Conservation (phyloP, 2,329 filamentous ascomycete species). For the Trichoderma guizhouense region DNA sequence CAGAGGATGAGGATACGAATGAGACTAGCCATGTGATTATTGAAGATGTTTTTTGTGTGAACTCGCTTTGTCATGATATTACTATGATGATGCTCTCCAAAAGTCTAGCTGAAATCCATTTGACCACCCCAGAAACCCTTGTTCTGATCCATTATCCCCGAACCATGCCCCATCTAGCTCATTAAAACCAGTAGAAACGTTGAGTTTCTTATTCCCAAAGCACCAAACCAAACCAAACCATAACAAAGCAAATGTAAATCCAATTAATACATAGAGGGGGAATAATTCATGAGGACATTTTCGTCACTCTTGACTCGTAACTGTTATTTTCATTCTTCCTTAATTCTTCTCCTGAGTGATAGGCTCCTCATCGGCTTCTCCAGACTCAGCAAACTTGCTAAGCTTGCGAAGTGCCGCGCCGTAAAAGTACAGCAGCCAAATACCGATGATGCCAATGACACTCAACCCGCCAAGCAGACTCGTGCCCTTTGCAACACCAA, state of each 20-base stretch:
- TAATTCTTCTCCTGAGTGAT: not conserved
- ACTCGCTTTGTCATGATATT: not conserved
- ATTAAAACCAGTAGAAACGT: not conserved
- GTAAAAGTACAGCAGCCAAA: conserved; percentile 57
- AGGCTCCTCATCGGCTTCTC: not conserved
- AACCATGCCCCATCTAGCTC: not conserved
- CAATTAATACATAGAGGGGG: not conserved
- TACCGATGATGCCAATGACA: conserved; percentile 53
- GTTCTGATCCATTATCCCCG: not conserved
- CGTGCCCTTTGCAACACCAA: conserved; percentile 57
- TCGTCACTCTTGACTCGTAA: not conserved
- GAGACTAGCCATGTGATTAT: not conserved
- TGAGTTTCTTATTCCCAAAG: not conserved
- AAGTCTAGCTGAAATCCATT: not conserved
- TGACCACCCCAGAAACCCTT: not conserved
- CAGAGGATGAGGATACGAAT: not conserved
- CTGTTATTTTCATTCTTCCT: not conserved
- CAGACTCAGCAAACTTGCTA: conserved; percentile 51
- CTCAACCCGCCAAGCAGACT: conserved; percentile 55
- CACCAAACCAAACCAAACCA: not conserved
- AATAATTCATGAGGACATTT: not conserved
- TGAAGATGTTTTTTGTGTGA: not conserved
- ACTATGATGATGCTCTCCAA: not conserved
- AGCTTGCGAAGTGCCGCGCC: conserved; percentile 52
- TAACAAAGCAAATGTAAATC: not conserved